Evolutionary conservation across 2,329 filamentous ascomycete species (phyloP).

Genomic region (Phialophora macrospora): DNA sequence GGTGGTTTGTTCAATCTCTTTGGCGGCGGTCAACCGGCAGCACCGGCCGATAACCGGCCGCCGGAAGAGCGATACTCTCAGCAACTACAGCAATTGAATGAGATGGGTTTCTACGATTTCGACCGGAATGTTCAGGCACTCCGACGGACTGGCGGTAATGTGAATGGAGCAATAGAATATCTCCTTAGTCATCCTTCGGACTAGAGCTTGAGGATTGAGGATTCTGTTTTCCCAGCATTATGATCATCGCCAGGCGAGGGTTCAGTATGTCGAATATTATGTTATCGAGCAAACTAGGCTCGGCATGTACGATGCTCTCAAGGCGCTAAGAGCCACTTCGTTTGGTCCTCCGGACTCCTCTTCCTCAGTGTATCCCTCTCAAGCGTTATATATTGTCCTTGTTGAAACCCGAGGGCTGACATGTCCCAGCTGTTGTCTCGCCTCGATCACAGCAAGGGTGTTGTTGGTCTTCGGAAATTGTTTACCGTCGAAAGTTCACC

Average conservation of each 20-base stretch:
- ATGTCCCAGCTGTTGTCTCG: background rate
- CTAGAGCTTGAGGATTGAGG: background rate
- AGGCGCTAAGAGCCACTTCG: constrained; percentile 1
- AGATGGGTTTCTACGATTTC: constrained; percentile 99
- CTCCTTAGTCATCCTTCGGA: constrained; percentile 37
- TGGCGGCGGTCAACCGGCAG: constrained; percentile 48
- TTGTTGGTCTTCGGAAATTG: background rate
- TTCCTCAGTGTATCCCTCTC: background rate
- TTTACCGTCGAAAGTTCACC: background rate
- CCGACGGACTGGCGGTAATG: constrained; percentile 85
- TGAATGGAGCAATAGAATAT: constrained; percentile 70
- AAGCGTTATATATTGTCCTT: background rate
- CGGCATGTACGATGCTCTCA: constrained; percentile 15
- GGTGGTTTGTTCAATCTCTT: constrained; percentile 41
- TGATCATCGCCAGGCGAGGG: background rate
- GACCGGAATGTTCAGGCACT: constrained; percentile 89
- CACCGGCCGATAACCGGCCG: constrained; percentile 78
- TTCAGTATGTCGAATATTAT: constrained; percentile 6
- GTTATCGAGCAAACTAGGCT: constrained; percentile 3
- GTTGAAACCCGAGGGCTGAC: background rate
- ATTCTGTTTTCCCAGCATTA: constrained; percentile 3
- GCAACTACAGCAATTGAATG: constrained; percentile 90
- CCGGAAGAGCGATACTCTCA: constrained; percentile 92
- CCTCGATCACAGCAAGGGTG: background rate
- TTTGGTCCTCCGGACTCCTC: background rate